These are phyloP conservation scores for Epichloe festucae DNA, from an alignment of 2,329 filamentous ascomycete genomes.

Conservation along the genomic window DNA sequence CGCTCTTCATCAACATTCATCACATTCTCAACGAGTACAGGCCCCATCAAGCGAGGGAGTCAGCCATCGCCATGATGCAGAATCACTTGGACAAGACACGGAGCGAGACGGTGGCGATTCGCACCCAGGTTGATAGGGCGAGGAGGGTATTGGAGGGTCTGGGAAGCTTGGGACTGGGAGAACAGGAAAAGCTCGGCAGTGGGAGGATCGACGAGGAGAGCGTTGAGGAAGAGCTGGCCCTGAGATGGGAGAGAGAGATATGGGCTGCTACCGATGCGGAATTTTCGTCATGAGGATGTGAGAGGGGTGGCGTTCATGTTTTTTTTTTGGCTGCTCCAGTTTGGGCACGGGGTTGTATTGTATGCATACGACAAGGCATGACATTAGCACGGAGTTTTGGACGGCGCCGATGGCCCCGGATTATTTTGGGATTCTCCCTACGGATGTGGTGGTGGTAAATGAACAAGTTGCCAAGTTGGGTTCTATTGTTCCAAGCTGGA, in stretches of 20 bases:
- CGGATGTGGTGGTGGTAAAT: no score
- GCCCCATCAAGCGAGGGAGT: slow-evolving; percentile 84
- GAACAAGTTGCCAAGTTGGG: no score
- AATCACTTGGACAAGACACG: slow-evolving; percentile 61
- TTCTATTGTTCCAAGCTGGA: no score
- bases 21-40: slow-evolving; percentile 89
- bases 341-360: no score
- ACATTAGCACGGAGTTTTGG: neutral
- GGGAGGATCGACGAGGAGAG: slow-evolving; percentile 7
- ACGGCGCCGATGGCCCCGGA: no score
- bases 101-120: slow-evolving; percentile 59
- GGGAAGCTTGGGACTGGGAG: slow-evolving; percentile 31
- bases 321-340: neutral
- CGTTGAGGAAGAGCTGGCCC: slow-evolving; percentile 8
- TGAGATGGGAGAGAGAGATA: slow-evolving; percentile 20
- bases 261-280: slow-evolving; percentile 31
- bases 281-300: slow-evolving; percentile 17
- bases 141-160: slow-evolving; percentile 60
- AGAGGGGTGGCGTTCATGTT: neutral
- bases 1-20: slow-evolving; percentile 81
- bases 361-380: no score
- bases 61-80: slow-evolving; percentile 77
- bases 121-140: slow-evolving; percentile 57
- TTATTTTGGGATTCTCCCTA: no score
- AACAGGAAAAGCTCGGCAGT: neutral